Evolutionary conservation across 2,329 filamentous ascomycete species (phyloP).

Genomic region (Colletotrichum lini): DNA sequence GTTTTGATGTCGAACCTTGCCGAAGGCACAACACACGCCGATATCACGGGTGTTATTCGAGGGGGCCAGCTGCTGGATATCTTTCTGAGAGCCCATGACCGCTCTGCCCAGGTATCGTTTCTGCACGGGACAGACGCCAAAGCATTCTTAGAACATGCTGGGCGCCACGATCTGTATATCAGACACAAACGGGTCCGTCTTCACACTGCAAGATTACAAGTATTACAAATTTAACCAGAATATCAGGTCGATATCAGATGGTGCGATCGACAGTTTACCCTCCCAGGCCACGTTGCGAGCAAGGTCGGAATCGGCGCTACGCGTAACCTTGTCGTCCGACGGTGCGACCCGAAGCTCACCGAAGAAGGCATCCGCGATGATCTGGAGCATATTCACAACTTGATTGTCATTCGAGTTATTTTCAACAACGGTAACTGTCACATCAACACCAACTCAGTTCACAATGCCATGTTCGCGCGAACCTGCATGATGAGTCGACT

Average conservation of each 20-base stretch:
- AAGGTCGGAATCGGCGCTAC: slow-evolving; percentile 78
- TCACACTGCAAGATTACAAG: not conserved
- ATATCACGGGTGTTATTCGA: slow-evolving; percentile 75
- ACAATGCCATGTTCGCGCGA: slow-evolving; percentile 81
- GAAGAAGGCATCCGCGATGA: slow-evolving; percentile 78
- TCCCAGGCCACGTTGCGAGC: slow-evolving; percentile 73
- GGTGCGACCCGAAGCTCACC: slow-evolving; percentile 70
- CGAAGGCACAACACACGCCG: slow-evolving; percentile 73
- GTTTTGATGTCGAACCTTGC: slow-evolving; percentile 75
- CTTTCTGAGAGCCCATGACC: slow-evolving; percentile 72
- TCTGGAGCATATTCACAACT: slow-evolving; percentile 86
- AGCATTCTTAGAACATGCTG: slow-evolving; percentile 75
- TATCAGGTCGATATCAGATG: slow-evolving; percentile 77
- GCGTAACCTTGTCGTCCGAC: slow-evolving; percentile 80
- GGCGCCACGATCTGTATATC: slow-evolving; percentile 77
- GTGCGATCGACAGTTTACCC: slow-evolving; percentile 78
- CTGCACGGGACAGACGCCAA: slow-evolving; percentile 73
- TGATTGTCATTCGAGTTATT: slow-evolving; percentile 77
- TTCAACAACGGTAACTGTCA: slow-evolving; percentile 73
- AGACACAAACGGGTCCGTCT: slow-evolving; percentile 73
- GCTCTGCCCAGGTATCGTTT: slow-evolving; percentile 78
- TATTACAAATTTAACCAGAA: not conserved
- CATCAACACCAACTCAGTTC: slow-evolving; percentile 83
- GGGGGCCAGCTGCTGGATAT: slow-evolving; percentile 81
- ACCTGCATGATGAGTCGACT: slow-evolving; percentile 81